These are phyloP conservation scores for Pythium graminicola DNA, from an alignment of 352 stramenopile genomes.

Conservation along the genomic window DNA sequence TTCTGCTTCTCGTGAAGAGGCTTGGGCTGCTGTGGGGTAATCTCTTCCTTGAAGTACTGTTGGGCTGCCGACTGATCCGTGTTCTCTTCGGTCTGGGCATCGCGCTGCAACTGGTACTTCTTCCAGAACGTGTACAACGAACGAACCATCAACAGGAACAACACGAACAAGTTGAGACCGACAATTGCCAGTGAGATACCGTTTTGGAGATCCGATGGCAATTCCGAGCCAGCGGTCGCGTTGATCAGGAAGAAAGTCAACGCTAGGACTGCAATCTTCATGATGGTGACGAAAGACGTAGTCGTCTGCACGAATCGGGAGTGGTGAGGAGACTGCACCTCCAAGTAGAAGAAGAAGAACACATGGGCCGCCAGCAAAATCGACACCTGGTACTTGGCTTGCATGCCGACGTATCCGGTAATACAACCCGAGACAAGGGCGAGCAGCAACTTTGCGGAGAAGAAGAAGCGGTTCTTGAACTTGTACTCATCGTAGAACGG, in stretches of 20 bases:
- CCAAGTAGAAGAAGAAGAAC: slow-evolving; percentile 72
- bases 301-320: slow-evolving; percentile 80
- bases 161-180: slow-evolving; percentile 71
- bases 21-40: background rate
- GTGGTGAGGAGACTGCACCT: slow-evolving; percentile 78
- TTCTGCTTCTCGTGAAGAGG: slow-evolving; percentile 15
- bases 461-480: slow-evolving; percentile 84
- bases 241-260: slow-evolving; percentile 78
- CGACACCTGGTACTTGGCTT: slow-evolving; percentile 68
- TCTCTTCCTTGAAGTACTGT: too few species aligned
- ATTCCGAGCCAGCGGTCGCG: slow-evolving; percentile 50
- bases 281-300: slow-evolving; percentile 84
- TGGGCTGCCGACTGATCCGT: too few species aligned
- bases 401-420: slow-evolving; percentile 71
- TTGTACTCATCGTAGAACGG: slow-evolving; percentile 86
- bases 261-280: slow-evolving; percentile 84
- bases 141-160: slow-evolving; percentile 74
- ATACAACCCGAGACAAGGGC: slow-evolving; percentile 71
- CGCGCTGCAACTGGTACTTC: slow-evolving; percentile 67
- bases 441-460: slow-evolving; percentile 75
- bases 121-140: slow-evolving; percentile 85
- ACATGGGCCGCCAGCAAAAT: slow-evolving; percentile 73
- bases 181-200: slow-evolving; percentile 77
- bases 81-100: too few species aligned
- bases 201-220: slow-evolving; percentile 66